Evolutionary conservation across 495 filamentous ascomycete species (phyloP), one percentile per base, ranked within the genome.

Genomic region (Astrothelium subdiscretum): DNA sequence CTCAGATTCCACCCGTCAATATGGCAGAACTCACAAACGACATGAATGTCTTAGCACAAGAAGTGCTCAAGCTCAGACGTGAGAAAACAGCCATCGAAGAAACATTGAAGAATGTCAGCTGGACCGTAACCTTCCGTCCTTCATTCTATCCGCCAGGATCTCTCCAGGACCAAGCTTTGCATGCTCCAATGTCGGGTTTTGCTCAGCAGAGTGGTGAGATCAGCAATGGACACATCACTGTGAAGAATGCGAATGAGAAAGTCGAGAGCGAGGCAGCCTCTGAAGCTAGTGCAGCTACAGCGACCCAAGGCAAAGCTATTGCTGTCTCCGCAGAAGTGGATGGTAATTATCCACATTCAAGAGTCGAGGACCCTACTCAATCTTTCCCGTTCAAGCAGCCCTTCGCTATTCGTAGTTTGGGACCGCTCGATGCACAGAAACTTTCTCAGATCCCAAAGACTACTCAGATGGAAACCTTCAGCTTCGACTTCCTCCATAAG

Each of bases 401-500:
- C 18, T 57, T 67, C 2, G 62, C 60, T 4, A 63, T 67, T 20
- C 67, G 65, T 59, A 29, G 57, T 5, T 58, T 67, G 59, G 54
- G 52, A 18, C 38, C 59, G 13, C 43, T 58, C 57, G 31, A 43
- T 29, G 0, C 8, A 6, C 6, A 29, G 5, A 29, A 27, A 24
- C 12, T 29, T 8, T 27, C 48, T 8, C 24, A 11, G 22, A 29
- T 54, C 48, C 48, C 48, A 3, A 29, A 29, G 3, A 8, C 24
- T 29, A 8, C 48, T 29, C 4, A 54, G 24, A 42, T 42, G 29
- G 31, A 62, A 43, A 64, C 66, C 59, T 75, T 74, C 69, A 65
- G 58, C 42, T 63, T 62, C 29, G 71, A 73, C 27, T 73, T 74
- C 64, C 67, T 75, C 38, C 51, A 38, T 18, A 38, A 64, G 22